Evolutionary conservation across 306 rosid species (phyloP), one percentile per base, ranked within the genome.

Genomic region (Vigna angularis): DNA sequence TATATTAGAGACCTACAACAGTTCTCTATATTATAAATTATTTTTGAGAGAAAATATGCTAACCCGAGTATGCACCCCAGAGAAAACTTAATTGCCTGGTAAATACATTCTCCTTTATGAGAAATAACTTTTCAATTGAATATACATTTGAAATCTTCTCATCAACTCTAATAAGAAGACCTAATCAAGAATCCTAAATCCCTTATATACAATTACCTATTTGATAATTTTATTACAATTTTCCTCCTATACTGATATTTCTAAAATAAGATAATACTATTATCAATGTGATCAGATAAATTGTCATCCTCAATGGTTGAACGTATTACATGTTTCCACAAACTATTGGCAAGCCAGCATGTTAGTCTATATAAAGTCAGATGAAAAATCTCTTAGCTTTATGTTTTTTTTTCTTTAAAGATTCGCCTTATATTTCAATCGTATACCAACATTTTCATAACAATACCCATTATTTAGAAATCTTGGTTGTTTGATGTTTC

Each of bases 181-280:
- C 22, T 7, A 67, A 68, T 68, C 24, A 72, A 22, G 40, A 72
- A 72, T 56, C 40, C 20, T 20, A 72, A 72, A 40, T 12, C 38
- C 64, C 30, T 32, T 13, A 17, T n/a, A 36, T 6, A 36, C 44
- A 49, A 5, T 28, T 42, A 57, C 49, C 53, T 56, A 56, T 55
- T 36, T 18, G 14, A 9, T 50, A 51, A n/a, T 34, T 28, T 67
- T 4, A 1, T 2, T 10, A 5, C 10, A 44, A 18, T 2, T 30
- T n/a, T 18, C 22, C 20, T 6, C 42, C 30, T 30, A 70, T 16
- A n/a, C 11, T 69, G 7, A 3, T 4, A 69, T 69, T 69, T 69
- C n/a, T 5, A 66, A 45, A 49, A 26, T 42, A 69, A 49, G 59
- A 26, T 48, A 71, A 17, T 52, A 30, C 48, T 5, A 70, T 49